Conservation (phyloP, 1,284 basidiomycete species). For the Schizopora paradoxa region DNA sequence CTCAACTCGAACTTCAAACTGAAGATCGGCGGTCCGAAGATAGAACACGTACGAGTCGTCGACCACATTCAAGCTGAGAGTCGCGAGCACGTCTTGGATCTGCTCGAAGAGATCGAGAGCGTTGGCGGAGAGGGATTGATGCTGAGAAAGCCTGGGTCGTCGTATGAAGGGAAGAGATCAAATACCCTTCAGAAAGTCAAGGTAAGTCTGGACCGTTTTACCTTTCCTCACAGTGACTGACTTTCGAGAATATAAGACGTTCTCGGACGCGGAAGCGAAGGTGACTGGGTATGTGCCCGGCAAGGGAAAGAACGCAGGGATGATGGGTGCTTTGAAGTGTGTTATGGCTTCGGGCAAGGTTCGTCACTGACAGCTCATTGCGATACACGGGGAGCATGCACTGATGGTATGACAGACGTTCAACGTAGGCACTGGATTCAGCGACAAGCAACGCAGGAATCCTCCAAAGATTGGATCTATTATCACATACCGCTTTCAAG, state of each 20-base stretch:
- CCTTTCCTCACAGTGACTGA: neutral
- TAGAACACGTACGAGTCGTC: conserved; percentile 45
- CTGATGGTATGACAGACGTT: conserved; percentile 49
- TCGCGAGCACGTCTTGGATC: conserved; percentile 47
- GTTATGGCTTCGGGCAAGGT: conserved; percentile 62
- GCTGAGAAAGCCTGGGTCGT: conserved; percentile 54
- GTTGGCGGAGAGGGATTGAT: conserved; percentile 64
- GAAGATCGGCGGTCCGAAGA: conserved; percentile 35
- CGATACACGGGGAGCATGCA: no score
- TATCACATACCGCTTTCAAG: conserved; percentile 61
- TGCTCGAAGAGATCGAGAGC: conserved; percentile 48
- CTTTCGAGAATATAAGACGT: conserved; percentile 34
- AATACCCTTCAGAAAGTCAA: conserved; percentile 58
- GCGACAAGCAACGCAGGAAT: conserved; percentile 44
- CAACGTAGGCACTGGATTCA: conserved; percentile 51
- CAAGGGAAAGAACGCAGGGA: conserved; percentile 47
- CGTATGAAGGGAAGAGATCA: conserved; percentile 51
- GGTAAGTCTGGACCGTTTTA: conserved; percentile 23
- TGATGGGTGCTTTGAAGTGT: conserved; percentile 52
- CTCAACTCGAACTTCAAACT: conserved; percentile 45
- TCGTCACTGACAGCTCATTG: conserved; percentile 8
- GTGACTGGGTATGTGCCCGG: conserved; percentile 55
- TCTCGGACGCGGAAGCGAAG: conserved; percentile 62
- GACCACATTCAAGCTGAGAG: conserved; percentile 45
- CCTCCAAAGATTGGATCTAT: conserved; percentile 57